Percentiles rank a stretch among this genome's conserved stretches.
phyloP scores from a whole-genome alignment of 2,329 filamentous ascomycete genomes.

The Ophiostoma himal-ulmi region DNA sequence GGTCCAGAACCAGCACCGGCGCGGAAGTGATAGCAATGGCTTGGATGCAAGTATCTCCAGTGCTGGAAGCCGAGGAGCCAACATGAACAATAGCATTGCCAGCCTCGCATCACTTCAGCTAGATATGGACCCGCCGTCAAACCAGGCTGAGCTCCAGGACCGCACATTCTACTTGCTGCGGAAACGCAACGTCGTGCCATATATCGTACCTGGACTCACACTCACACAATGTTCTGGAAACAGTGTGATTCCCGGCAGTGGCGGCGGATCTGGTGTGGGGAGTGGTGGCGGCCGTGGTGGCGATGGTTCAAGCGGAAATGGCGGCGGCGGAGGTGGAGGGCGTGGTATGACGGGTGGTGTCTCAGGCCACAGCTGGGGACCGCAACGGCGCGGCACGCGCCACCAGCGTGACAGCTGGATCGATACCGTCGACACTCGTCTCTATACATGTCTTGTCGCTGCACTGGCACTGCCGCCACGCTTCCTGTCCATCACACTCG shows the following conservation, averaged over 20 bases:
- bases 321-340: slow-evolving; percentile 35
- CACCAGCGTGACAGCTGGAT: slow-evolving; percentile 40
- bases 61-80: slow-evolving; percentile 44
- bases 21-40: slow-evolving; percentile 21
- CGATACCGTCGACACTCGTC: slow-evolving; percentile 55
- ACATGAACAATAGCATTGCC: slow-evolving; percentile 18
- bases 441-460: slow-evolving; percentile 58
- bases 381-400: slow-evolving; percentile 21
- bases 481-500: slow-evolving; percentile 69
- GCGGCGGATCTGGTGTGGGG: neutral
- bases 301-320: slow-evolving; percentile 32
- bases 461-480: slow-evolving; percentile 53
- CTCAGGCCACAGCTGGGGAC: slow-evolving; percentile 16
- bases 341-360: slow-evolving; percentile 29
- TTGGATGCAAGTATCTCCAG: slow-evolving; percentile 40
- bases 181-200: slow-evolving; percentile 67
- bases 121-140: slow-evolving; percentile 61
- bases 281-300: slow-evolving; percentile 19
- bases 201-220: slow-evolving; percentile 60
- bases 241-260: slow-evolving; percentile 33
- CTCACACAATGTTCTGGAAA: slow-evolving; percentile 77
- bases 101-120: slow-evolving; percentile 32
- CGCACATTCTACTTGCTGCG: slow-evolving; percentile 81
- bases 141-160: slow-evolving; percentile 69
- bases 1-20: slow-evolving; percentile 23